phyloP scores from a whole-genome alignment of 2,329 filamentous ascomycete genomes.

The Fusarium palustre region DNA sequence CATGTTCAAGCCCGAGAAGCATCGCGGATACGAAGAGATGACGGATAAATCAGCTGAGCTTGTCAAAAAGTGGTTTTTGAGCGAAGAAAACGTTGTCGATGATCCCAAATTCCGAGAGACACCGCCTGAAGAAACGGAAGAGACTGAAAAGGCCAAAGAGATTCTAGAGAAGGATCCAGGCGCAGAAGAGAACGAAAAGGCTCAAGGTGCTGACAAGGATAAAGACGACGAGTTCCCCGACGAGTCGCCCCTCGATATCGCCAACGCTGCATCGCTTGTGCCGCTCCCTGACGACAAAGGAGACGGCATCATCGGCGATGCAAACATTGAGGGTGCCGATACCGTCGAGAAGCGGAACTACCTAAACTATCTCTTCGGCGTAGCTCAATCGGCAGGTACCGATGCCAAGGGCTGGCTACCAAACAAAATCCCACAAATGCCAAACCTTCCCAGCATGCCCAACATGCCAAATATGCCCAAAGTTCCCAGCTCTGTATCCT shows the following conservation, averaged over 20 bases:
- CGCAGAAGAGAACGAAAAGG: conserved; percentile 18
- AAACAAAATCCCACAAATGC: conserved; percentile 55
- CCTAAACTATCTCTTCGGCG: conserved; percentile 61
- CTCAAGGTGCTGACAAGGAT: conserved; percentile 6
- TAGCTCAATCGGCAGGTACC: conserved; percentile 62
- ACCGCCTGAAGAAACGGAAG: conserved; percentile 52
- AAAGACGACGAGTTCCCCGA: conserved; percentile 45
- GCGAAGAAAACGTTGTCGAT: conserved; percentile 59
- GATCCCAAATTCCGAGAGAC: conserved; percentile 59
- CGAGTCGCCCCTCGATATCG: conserved; percentile 63
- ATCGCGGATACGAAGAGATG: conserved; percentile 74
- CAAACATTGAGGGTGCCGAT: conserved; percentile 50
- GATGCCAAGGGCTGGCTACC: conserved; percentile 60
- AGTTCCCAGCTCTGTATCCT: conserved; percentile 47
- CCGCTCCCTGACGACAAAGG: conserved; percentile 59
- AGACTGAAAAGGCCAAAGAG: conserved; percentile 46
- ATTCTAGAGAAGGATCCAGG: conserved; percentile 39
- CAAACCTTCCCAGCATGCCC: conserved; percentile 50
- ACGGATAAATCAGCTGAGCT: conserved; percentile 68
- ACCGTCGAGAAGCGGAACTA: conserved; percentile 57
- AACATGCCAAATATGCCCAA: conserved; percentile 49
- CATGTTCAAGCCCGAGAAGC: conserved; percentile 72
- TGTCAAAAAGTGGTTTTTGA: conserved; percentile 68
- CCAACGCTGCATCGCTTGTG: conserved; percentile 63
- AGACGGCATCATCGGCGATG: conserved; percentile 48